Conservation (phyloP, 176 grass and related monocot species). For the Avena insularis region DNA sequence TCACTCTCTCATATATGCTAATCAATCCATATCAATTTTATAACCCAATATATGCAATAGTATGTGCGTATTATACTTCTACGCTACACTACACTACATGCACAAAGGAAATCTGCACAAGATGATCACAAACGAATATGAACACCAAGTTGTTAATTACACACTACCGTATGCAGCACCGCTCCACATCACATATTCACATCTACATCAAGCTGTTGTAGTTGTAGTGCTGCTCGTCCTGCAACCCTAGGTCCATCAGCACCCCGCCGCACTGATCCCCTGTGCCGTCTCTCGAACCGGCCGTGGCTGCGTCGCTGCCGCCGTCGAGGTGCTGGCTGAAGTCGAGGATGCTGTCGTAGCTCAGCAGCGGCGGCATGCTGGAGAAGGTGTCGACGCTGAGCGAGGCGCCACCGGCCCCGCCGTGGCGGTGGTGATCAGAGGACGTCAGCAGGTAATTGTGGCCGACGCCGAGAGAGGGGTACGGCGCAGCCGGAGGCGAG, state of each 20-base stretch:
- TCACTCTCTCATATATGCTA: slow-evolving; percentile 38
- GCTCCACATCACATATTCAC: slow-evolving; percentile 28
- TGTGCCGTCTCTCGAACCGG: not conserved
- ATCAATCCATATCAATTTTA: slow-evolving; percentile 17
- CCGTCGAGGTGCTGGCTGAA: slow-evolving; percentile 43
- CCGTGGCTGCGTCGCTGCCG: not conserved
- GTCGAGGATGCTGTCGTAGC: slow-evolving; percentile 41
- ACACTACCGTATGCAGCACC: slow-evolving; percentile 19
- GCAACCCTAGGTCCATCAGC: slow-evolving; percentile 53
- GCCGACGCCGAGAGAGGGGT: slow-evolving; percentile 19
- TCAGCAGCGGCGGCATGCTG: slow-evolving; percentile 37
- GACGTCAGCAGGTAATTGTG: slow-evolving; percentile 22
- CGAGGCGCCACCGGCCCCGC: not conserved
- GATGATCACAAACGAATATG: slow-evolving; percentile 47
- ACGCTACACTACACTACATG: slow-evolving; percentile 10
- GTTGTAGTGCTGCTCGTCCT: slow-evolving; percentile 54
- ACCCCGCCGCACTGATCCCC: slow-evolving; percentile 43
- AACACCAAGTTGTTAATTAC: slow-evolving; percentile 12
- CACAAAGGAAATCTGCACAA: slow-evolving; percentile 50
- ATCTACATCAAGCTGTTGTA: slow-evolving; percentile 58
- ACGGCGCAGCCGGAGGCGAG: slow-evolving; percentile 26
- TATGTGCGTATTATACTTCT: not conserved
- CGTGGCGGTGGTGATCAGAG: slow-evolving; percentile 30
- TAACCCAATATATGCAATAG: slow-evolving; percentile 33
- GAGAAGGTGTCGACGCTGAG: slow-evolving; percentile 16